Conservation (phyloP, 352 stramenopile genomes). For the Stramenopiles sp. region DNA sequence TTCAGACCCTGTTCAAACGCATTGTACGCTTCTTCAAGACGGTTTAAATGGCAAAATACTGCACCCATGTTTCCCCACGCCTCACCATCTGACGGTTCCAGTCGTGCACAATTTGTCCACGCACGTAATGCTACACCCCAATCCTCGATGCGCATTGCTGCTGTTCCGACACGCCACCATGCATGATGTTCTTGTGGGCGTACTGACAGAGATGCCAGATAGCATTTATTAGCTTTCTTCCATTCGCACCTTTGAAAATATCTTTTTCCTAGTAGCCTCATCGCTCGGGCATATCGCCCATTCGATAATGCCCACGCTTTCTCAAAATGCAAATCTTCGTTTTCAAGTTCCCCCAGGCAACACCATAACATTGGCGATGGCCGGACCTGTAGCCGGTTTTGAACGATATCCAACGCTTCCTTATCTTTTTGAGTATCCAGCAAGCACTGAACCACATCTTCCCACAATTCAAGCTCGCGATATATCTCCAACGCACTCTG, state of each 20-base stretch:
- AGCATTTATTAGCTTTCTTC: conserved; percentile 40
- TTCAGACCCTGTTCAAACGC: conserved; percentile 50
- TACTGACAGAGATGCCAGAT: conserved; percentile 33
- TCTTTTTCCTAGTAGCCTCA: conserved; percentile 61
- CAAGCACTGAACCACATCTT: conserved; percentile 87
- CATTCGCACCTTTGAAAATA: conserved; percentile 64
- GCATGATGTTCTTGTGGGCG: conserved; percentile 49
- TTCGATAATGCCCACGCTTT: conserved; percentile 70
- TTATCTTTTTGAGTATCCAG: conserved; percentile 64
- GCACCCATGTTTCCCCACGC: conserved; percentile 83
- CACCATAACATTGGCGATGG: conserved; percentile 78
- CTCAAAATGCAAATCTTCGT: conserved; percentile 64
- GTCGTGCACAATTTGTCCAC: conserved; percentile 74
- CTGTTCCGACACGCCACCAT: conserved; percentile 76
- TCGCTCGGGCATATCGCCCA: conserved; percentile 65
- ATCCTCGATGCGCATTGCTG: conserved; percentile 60
- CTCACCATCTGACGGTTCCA: conserved; percentile 77
- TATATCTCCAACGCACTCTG: conserved; percentile 24
- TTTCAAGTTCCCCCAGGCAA: conserved; percentile 66
- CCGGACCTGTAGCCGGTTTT: conserved; percentile 47
- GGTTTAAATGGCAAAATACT: conserved; percentile 57
- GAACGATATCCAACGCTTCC: conserved; percentile 64
- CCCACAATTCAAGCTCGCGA: conserved; percentile 78
- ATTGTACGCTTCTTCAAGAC: conserved; percentile 48
- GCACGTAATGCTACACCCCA: conserved; percentile 57